Conservation (phyloP, 176 grass and related monocot species). For the Canna indica region DNA sequence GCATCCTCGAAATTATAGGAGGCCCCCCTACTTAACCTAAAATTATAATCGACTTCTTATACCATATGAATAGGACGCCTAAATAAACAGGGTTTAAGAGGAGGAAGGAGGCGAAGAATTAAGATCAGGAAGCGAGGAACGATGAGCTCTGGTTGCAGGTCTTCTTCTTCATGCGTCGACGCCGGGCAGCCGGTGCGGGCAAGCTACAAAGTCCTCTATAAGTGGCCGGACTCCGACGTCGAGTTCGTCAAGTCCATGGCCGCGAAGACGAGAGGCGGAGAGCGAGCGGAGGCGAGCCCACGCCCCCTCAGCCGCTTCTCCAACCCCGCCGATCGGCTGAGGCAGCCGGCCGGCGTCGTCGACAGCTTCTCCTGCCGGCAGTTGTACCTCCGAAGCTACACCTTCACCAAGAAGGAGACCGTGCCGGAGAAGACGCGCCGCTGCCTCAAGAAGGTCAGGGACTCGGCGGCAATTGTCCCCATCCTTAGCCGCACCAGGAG, state of each 20-base stretch:
- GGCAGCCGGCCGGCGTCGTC: constrained; percentile 31
- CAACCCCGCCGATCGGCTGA: constrained; percentile 13
- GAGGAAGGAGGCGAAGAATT: background rate
- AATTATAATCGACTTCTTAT: no score
- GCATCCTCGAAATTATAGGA: no score
- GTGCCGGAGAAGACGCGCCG: constrained; percentile 70
- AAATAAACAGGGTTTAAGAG: no score
- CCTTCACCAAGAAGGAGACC: constrained; percentile 85
- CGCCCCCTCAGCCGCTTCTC: background rate
- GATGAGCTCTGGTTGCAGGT: constrained; percentile 68
- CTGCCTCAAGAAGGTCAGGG: constrained; percentile 46
- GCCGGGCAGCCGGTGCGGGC: constrained; percentile 51
- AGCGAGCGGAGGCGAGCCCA: background rate
- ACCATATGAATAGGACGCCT: no score
- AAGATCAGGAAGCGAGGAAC: background rate
- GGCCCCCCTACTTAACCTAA: no score
- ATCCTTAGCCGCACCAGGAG: constrained; percentile 23
- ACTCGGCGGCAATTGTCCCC: constrained; percentile 46
- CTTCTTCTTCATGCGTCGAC: constrained; percentile 49
- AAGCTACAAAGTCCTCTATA: constrained; percentile 79
- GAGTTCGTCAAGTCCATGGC: constrained; percentile 77
- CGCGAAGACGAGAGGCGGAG: constrained; percentile 10
- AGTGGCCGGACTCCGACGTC: constrained; percentile 93
- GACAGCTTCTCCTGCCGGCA: constrained; percentile 95
- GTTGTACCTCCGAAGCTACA: constrained; percentile 94